These are phyloP conservation scores for Chalaropsis ovoidea DNA, from an alignment of 2,329 filamentous ascomycete genomes.

Conservation along the genomic window DNA sequence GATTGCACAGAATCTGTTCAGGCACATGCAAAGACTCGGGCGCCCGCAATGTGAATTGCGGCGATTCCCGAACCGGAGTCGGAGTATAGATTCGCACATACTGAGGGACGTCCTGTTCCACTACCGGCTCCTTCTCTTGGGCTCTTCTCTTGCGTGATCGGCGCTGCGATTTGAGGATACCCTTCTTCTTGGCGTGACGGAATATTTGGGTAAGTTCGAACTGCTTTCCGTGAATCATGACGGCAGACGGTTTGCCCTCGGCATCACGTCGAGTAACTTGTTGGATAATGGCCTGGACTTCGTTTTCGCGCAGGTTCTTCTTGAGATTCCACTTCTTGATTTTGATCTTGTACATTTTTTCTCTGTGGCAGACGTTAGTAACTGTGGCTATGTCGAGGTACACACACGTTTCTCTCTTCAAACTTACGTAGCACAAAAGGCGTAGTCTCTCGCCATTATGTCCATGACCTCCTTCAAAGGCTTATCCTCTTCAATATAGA, in stretches of 20 bases:
- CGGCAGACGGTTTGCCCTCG: constrained; percentile 21
- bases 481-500: constrained; percentile 25
- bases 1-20: constrained; percentile 21
- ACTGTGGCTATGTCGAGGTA: neutral
- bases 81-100: constrained; percentile 25
- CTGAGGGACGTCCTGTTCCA: constrained; percentile 19
- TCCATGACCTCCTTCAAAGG: constrained; percentile 25
- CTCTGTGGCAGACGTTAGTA: constrained; percentile 16
- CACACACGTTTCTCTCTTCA: neutral
- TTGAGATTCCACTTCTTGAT: constrained; percentile 26
- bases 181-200: constrained; percentile 25
- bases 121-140: constrained; percentile 10
- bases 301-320: constrained; percentile 24
- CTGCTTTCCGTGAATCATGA: constrained; percentile 23
- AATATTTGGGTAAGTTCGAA: constrained; percentile 24
- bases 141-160: constrained; percentile 23
- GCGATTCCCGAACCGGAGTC: constrained; percentile 14
- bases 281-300: constrained; percentile 24
- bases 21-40: constrained; percentile 22
- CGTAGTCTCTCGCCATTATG: constrained; percentile 22
- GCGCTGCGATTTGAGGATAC: constrained; percentile 23
- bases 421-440: constrained; percentile 25
- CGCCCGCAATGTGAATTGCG: constrained; percentile 18
- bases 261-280: constrained; percentile 22
- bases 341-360: constrained; percentile 26